Evolutionary conservation across 805 yeast genomes (phyloP), one percentile per base, ranked within the genome.

Genomic region (Wickerhamiella kurtzmanii): DNA sequence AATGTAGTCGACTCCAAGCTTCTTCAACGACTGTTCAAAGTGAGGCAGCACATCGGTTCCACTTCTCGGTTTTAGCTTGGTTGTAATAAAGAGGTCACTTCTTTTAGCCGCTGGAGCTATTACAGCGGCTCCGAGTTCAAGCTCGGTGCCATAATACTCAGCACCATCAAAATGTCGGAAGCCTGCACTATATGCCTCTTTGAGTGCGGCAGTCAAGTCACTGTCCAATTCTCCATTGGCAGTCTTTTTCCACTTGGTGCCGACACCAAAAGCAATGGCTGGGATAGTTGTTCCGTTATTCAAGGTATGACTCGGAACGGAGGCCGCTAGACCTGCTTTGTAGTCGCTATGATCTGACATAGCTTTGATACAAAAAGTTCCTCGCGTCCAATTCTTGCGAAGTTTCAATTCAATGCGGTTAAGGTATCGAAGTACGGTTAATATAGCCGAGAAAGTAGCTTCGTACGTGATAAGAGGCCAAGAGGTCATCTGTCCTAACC

Each of bases 211-310:
- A 18, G n/a, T 17, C n/a, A 36, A n/a, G 19, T 36, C 38, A 8
- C 8, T 15, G n/a, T 36, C 38, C 17, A 36, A 16, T 18, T 36
- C 19, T 6, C 32, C 32, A 18, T 36, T 17, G 38, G 19, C 13
- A 36, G 19, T 8, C 17, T 36, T 36, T 36, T n/a, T 16, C 38
- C 38, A 36, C n/a, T 36, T 36, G 19, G 38, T 36, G 19, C 38
- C 38, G 17, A 36, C 19, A 17, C 38, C 38, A 36, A 36, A 36
- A 18, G 38, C 38, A 38, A 83, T 67, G 11, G 70, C 72, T 37
- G 89, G 89, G 50, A 83, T 78, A 39, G 57, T 53, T 25, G 66
- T 68, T 20, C 92, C 89, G 50, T 75, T 74, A 71, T 80, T 81
- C 22, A 61, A 53, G 18, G 50, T 55, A 37, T 53, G 49, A 15